Base-by-base conservation (phyloP, 2,329 filamentous ascomycete species). In the Emericellopsis atlantica region DNA sequence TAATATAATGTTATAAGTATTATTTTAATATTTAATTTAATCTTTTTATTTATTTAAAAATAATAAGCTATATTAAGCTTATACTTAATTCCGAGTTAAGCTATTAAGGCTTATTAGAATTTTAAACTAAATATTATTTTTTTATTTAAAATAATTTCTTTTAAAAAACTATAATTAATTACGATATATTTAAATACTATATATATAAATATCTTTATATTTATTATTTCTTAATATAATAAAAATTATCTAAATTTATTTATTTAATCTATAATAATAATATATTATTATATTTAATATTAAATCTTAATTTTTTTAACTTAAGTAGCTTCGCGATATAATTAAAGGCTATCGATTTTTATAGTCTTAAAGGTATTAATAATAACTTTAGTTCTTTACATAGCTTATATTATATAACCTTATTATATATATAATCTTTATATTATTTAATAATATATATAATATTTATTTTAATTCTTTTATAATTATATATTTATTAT, bases 391-490 rank as follows among this genome's bases (percentile, higher is more conserved):
- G 21, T 43, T 40, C 37, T 26, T 15, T 37, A 41, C 18, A 41
- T 39, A 35, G n/a, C 21, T 29, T 15, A 36, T 6, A 34, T 8
- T 36, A 12, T 24, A 21, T 10, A 37, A 22, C 36, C 15, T 23
- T 35, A 35, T 35, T 35, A 35, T 35, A 15, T 35, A 35, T 15
- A 35, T 6, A 34, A n/a, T 40, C 11, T 44, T 32, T 37, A 18
- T 45, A 42, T 42, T 39, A 40, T 42, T 26, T 26, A 26, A 26
- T 26, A 26, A 26, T 35, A 37, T 23, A 39, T 21, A 42, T 41
- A 40, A 42, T 36, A 43, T 33, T 32, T 44, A 14, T 44, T 37
- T 18, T 22, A 49, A 23, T n/a, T 35, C 43, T 6, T 2, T 43
- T 32, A 10, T 39, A 10, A 10, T 12, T 48, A 15, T n/a, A n/a